Evolutionary conservation across 2,329 filamentous ascomycete genomes (phyloP).

Genomic region (Emericellopsis atlantica): DNA sequence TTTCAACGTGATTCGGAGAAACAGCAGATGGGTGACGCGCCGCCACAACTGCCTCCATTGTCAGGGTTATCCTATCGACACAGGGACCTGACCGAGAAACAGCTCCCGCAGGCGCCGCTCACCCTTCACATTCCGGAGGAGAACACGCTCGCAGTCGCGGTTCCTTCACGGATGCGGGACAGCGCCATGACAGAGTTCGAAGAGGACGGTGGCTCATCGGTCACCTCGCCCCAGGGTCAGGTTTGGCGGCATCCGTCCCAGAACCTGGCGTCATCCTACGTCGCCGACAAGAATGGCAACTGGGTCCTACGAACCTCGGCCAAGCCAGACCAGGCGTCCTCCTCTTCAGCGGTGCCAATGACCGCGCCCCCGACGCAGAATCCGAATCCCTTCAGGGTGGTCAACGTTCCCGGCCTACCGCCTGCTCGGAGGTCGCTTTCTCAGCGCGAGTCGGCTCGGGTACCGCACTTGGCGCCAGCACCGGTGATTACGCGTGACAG

Average conservation of each 20-base stretch:
- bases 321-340: no score
- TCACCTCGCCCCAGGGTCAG: constrained; percentile 19
- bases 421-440: neutral
- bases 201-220: constrained; percentile 30
- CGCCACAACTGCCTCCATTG: constrained; percentile 1
- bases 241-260: constrained; percentile 37
- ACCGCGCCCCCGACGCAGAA: neutral
- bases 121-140: constrained; percentile 15
- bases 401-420: neutral
- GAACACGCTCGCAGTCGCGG: constrained; percentile 2
- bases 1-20: neutral
- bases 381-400: constrained; percentile 9
- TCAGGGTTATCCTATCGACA: neutral
- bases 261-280: constrained; percentile 32
- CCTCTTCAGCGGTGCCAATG: constrained; percentile 4
- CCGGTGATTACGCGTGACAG: constrained; percentile 14
- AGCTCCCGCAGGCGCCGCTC: constrained; percentile 7
- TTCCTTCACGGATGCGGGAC: constrained; percentile 14
- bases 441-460: neutral
- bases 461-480: constrained; percentile 11
- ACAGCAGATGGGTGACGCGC: constrained; percentile 6
- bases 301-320: constrained; percentile 25
- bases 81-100: neutral
- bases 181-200: constrained; percentile 40
- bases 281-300: constrained; percentile 39